These are phyloP conservation scores for Spizellomyces punctatus DNA, from an alignment of 192 early-diverging fungal genomes.

Conservation along the genomic window DNA sequence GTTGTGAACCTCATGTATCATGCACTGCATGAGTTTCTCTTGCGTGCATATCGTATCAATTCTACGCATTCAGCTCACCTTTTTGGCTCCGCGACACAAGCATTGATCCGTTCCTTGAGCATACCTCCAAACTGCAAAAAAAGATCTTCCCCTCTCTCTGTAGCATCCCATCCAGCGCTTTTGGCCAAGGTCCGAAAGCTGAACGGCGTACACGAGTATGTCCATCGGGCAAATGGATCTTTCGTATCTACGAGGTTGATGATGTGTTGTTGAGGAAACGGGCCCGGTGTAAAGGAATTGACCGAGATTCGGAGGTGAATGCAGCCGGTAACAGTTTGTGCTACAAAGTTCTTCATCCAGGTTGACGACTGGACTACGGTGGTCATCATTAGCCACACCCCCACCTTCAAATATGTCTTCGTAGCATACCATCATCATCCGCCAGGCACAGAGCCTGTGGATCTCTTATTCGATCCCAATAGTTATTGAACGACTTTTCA, in stretches of 20 bases:
- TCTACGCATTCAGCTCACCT: slow-evolving; percentile 14
- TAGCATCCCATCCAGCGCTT: slow-evolving; percentile 29
- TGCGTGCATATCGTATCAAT: not conserved
- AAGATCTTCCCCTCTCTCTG: slow-evolving; percentile 3
- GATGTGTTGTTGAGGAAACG: slow-evolving; percentile 24
- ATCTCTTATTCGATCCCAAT: not conserved
- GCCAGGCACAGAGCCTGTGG: not conserved
- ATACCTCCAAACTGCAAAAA: slow-evolving; percentile 34
- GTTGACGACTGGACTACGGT: not conserved
- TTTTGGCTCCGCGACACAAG: slow-evolving; percentile 26
- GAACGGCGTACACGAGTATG: slow-evolving; percentile 30
- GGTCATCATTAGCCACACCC: not conserved
- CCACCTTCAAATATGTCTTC: not conserved
- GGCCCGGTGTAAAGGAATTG: not conserved
- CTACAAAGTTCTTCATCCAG: not conserved
- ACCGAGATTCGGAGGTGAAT: not conserved
- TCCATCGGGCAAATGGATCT: slow-evolving; percentile 43
- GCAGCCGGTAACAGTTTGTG: not conserved
- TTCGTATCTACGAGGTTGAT: slow-evolving; percentile 24
- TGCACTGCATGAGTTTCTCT: not conserved
- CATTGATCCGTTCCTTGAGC: slow-evolving; percentile 25
- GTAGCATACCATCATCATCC: not conserved
- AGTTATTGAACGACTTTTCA: not conserved
- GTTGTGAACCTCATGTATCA: slow-evolving; percentile 10
- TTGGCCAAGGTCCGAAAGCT: slow-evolving; percentile 36